These are phyloP conservation scores for Claviceps pazoutovae DNA, from an alignment of 2,329 filamentous ascomycete genomes.

Conservation along the genomic window DNA sequence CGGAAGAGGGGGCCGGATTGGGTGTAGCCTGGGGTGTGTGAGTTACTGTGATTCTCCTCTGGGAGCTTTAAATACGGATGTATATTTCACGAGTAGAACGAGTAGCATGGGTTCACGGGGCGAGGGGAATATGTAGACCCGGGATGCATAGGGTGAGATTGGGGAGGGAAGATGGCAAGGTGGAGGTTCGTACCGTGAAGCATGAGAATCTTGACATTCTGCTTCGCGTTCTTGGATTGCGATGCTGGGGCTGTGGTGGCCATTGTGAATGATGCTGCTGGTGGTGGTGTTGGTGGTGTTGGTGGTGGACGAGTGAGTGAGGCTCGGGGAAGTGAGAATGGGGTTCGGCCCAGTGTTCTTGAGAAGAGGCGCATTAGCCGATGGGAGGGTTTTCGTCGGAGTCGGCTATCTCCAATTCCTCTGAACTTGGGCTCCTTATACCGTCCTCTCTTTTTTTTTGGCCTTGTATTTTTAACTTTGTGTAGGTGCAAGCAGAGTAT, in stretches of 20 bases:
- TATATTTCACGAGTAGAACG: no score
- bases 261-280: constrained; percentile 1
- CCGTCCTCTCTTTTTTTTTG: background rate
- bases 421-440: background rate
- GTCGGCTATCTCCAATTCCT: background rate
- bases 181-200: constrained; percentile 44
- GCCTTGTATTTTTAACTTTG: background rate
- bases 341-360: background rate
- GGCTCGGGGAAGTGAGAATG: background rate
- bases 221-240: constrained; percentile 21
- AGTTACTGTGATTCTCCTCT: background rate
- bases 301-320: background rate
- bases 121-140: no score
- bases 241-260: background rate
- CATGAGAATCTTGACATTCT: constrained; percentile 57
- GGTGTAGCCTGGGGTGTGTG: constrained; percentile 52
- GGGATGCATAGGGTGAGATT: no score
- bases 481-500: no score
- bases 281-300: background rate
- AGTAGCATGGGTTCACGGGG: no score
- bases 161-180: no score
- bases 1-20: constrained; percentile 79
- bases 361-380: background rate
- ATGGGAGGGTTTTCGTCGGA: background rate
- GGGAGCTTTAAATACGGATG: no score